Percentiles rank a stretch among this genome's conserved stretches.
phyloP scores from a whole-genome alignment of 345 rosid species.

The Corymbia maculata region DNA sequence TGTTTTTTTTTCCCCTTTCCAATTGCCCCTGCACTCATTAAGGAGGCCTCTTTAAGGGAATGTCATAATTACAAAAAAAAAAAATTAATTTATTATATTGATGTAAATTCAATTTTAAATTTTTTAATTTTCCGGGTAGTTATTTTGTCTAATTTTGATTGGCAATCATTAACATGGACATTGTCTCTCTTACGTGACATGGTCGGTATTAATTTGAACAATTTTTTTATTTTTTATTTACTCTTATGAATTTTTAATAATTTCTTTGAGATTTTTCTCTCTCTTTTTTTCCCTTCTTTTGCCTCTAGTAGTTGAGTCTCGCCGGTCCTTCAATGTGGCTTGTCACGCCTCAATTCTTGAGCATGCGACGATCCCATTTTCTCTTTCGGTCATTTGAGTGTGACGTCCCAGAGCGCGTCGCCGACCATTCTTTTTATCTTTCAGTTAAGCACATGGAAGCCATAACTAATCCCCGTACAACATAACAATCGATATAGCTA shows the following conservation, averaged over 20 bases:
- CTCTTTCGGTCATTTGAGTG: no score
- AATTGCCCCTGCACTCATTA: not conserved
- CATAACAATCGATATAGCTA: no score
- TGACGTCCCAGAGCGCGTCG: no score
- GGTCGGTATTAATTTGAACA: accelerated
- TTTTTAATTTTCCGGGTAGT: not conserved
- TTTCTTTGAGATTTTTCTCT: not conserved
- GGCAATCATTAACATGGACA: not conserved
- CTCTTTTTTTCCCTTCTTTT: accelerated
- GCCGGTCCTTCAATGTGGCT: accelerated
- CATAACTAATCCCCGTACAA: no score
- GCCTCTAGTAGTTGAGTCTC: accelerated
- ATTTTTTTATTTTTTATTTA: not conserved
- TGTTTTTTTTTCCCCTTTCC: not conserved
- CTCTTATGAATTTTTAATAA: not conserved
- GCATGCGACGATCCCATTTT: no score
- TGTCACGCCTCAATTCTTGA: no score
- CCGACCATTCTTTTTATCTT: no score
- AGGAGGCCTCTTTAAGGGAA: not conserved
- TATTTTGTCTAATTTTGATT: accelerated
- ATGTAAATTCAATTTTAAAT: accelerated
- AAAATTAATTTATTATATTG: accelerated
- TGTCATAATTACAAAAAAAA: accelerated
- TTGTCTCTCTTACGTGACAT: accelerated
- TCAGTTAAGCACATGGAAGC: no score